Conservation (phyloP, 192 early-diverging fungal genomes). For the Coemansia asiatica region DNA sequence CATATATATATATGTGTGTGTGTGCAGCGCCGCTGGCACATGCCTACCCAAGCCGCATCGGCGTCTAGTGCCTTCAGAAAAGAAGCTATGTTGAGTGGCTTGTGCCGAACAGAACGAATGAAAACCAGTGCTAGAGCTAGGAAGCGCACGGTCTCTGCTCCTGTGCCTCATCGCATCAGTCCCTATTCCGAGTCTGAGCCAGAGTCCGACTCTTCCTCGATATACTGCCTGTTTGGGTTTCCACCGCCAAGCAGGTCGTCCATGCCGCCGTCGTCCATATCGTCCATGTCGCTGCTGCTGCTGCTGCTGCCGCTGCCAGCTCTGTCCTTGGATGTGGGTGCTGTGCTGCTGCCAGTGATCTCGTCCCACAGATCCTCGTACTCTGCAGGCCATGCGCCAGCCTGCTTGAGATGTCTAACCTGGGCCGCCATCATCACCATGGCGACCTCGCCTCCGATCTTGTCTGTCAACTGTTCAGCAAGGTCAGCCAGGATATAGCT, state of each 20-base stretch:
- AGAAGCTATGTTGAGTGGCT: background rate
- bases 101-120: background rate
- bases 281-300: background rate
- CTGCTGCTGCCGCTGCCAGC: background rate
- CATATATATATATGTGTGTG: too few relatives aligned
- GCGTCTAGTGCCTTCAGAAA: background rate
- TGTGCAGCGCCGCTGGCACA: too few relatives aligned
- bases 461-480: slow-evolving; percentile 59
- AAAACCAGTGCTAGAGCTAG: too few relatives aligned
- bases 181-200: too few relatives aligned
- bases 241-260: slow-evolving; percentile 11
- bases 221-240: slow-evolving; percentile 24
- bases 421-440: slow-evolving; percentile 73
- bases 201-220: slow-evolving; percentile 9
- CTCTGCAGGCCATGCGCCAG: slow-evolving; percentile 29
- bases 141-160: background rate
- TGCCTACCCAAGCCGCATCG: background rate
- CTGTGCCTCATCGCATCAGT: too few relatives aligned
- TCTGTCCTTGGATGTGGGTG: background rate
- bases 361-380: slow-evolving; percentile 31
- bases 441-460: slow-evolving; percentile 75
- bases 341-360: slow-evolving; percentile 4
- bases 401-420: slow-evolving; percentile 65
- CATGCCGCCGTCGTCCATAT: slow-evolving; percentile 2
- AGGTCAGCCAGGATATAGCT: slow-evolving; percentile 62